Evolutionary conservation across 2,329 filamentous ascomycete species (phyloP).

Genomic region (Pseudocercospora fuligena): DNA sequence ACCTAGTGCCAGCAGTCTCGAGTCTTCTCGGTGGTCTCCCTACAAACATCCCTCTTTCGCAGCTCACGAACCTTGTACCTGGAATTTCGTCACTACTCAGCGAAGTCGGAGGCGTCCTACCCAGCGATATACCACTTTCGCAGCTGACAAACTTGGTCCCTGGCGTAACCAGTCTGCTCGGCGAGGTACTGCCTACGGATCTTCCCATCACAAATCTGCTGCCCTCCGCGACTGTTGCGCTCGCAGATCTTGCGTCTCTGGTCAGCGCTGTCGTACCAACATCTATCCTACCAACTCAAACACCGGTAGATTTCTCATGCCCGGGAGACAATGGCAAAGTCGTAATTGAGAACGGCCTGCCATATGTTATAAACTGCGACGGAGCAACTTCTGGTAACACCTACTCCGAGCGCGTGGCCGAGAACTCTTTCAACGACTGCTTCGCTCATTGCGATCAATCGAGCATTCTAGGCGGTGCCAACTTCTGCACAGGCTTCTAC

Average conservation of each 20-base stretch:
- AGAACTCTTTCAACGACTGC: slow-evolving; percentile 32
- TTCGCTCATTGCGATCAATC: slow-evolving; percentile 30
- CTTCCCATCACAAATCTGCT: neutral
- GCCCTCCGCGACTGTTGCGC: neutral
- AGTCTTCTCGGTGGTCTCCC: neutral
- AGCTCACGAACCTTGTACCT: neutral
- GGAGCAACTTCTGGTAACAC: slow-evolving; percentile 24
- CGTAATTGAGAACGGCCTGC: slow-evolving; percentile 28
- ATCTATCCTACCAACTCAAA: slow-evolving; percentile 27
- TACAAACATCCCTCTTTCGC: slow-evolving; percentile 3
- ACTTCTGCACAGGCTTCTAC: slow-evolving; percentile 33
- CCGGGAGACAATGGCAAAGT: slow-evolving; percentile 27
- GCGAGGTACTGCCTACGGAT: neutral
- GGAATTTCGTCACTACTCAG: neutral
- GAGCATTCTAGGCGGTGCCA: slow-evolving; percentile 23
- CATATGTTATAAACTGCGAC: slow-evolving; percentile 30
- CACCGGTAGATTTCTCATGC: slow-evolving; percentile 26
- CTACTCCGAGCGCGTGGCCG: slow-evolving; percentile 20
- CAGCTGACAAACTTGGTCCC: slow-evolving; percentile 2
- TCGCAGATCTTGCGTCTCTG: neutral
- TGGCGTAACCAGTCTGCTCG: neutral
- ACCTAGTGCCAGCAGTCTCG: slow-evolving; percentile 3
- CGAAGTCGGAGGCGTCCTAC: neutral
- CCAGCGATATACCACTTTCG: neutral
- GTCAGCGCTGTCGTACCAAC: slow-evolving; percentile 26